phyloP scores from a whole-genome alignment of 345 rosid species.

The Acer yangbiense region DNA sequence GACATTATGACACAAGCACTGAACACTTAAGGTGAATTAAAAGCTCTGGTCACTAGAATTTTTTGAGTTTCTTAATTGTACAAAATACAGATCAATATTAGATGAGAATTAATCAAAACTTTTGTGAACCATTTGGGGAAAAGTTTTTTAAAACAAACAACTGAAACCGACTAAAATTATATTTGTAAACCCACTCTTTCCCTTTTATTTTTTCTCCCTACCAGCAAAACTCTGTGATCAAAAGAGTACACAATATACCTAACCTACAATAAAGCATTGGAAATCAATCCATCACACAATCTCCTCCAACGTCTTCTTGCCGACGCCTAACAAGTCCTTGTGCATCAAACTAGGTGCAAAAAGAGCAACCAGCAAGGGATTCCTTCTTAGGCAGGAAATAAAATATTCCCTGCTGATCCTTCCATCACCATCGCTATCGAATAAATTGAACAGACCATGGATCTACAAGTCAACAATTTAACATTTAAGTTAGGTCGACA shows the following conservation, averaged over 20 bases:
- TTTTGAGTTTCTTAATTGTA: too few species aligned
- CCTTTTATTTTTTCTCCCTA: conserved; percentile 12
- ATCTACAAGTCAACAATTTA: conserved; percentile 41
- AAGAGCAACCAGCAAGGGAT: conserved; percentile 71
- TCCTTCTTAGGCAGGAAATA: conserved; percentile 54
- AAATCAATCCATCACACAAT: conserved; percentile 31
- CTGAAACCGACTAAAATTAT: not conserved
- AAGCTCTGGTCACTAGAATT: not conserved
- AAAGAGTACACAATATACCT: not conserved
- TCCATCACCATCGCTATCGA: conserved; percentile 63
- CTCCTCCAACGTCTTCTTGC: conserved; percentile 34
- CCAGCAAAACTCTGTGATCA: conserved; percentile 16
- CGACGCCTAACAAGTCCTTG: conserved; percentile 24
- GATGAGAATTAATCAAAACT: not conserved
- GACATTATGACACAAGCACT: not conserved
- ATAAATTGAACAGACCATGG: conserved; percentile 46
- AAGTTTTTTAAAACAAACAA: not conserved
- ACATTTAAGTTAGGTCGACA: not conserved
- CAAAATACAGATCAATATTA: not conserved
- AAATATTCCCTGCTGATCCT: conserved; percentile 55
- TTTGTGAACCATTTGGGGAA: not conserved
- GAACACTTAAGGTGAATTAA: not conserved
- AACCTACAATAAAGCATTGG: not conserved
- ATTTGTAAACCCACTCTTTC: not conserved
- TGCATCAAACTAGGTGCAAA: conserved; percentile 45